Percentiles rank a stretch among this genome's conserved stretches.
These are phyloP conservation scores for Uronychia setigera DNA, from an alignment of 73 alveolate species.

Conservation along the genomic window DNA sequence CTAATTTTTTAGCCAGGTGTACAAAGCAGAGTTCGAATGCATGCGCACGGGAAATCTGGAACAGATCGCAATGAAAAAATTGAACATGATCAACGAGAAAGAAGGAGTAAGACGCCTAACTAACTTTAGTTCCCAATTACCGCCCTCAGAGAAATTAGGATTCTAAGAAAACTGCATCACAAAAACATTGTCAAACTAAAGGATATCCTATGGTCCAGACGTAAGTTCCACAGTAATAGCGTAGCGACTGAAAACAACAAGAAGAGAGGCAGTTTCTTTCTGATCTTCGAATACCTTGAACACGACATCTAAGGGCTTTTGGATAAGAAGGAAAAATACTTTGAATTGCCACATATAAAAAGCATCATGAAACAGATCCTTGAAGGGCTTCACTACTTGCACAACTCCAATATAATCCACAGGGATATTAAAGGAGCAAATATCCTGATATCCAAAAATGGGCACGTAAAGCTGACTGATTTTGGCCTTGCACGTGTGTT, in stretches of 20 bases:
- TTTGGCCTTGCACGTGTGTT: constrained; percentile 81
- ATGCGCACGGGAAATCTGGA: constrained; percentile 36
- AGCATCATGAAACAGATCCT: constrained; percentile 62
- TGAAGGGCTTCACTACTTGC: constrained; percentile 83
- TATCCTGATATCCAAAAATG: constrained; percentile 82
- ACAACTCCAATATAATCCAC: constrained; percentile 78
- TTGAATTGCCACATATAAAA: constrained; percentile 30
- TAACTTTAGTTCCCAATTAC: constrained; percentile 88
- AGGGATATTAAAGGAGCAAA: constrained; percentile 95
- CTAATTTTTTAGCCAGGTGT: constrained; percentile 12
- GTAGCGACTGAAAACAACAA: constrained; percentile 76
- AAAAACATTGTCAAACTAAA: constrained; percentile 86
- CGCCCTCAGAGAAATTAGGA: constrained; percentile 95
- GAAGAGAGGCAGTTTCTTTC: constrained; percentile 85
- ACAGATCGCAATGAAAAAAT: constrained; percentile 86
- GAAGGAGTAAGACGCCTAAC: constrained; percentile 73
- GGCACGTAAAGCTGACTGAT: constrained; percentile 89
- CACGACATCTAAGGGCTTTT: constrained; percentile 92
- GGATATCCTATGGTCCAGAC: constrained; percentile 72
- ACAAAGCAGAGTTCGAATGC: constrained; percentile 24
- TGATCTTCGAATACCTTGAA: constrained; percentile 93
- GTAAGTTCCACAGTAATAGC: constrained; percentile 25
- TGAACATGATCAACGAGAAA: constrained; percentile 84
- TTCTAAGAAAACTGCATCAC: constrained; percentile 88
- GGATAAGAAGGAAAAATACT: constrained; percentile 51